phyloP scores from a whole-genome alignment of 805 yeast species.

The Zygotorulaspora danielsina region DNA sequence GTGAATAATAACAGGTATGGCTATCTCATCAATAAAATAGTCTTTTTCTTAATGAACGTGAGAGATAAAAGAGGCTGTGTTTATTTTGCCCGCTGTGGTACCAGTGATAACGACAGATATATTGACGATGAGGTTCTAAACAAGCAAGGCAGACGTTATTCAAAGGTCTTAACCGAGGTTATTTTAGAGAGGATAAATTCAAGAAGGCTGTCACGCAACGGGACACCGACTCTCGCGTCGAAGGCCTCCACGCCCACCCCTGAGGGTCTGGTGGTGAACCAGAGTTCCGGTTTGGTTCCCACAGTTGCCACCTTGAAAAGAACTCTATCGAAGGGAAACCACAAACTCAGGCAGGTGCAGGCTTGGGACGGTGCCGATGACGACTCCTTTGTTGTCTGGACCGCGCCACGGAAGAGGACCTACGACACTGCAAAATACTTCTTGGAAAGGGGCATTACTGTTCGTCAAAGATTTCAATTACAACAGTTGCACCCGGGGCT shows the following conservation, averaged over 20 bases:
- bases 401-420: slow-evolving; percentile 84
- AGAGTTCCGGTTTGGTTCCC: slow-evolving; percentile 30
- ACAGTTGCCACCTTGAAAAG: slow-evolving; percentile 24
- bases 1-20: slow-evolving; percentile 81
- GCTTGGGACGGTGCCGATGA: slow-evolving; percentile 54
- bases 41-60: slow-evolving; percentile 87
- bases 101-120: slow-evolving; percentile 46
- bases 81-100: slow-evolving; percentile 83
- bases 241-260: slow-evolving; percentile 11
- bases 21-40: slow-evolving; percentile 83
- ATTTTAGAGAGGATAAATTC: slow-evolving; percentile 39
- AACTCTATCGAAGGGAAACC: slow-evolving; percentile 25
- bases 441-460: slow-evolving; percentile 55
- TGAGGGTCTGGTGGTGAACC: slow-evolving; percentile 10
- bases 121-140: slow-evolving; percentile 79
- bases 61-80: slow-evolving; percentile 83
- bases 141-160: slow-evolving; percentile 64
- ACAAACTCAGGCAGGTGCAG: slow-evolving; percentile 36
- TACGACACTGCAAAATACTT: slow-evolving; percentile 73
- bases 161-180: slow-evolving; percentile 58
- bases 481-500: slow-evolving; percentile 88
- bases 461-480: slow-evolving; percentile 74
- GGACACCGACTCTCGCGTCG: slow-evolving; percentile 11
- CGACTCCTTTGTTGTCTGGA: slow-evolving; percentile 82
- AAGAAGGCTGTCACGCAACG: slow-evolving; percentile 20